A percentile compares a stretch with the other conserved stretches of the same genome.
Conservation (phyloP, 768 basidiomycete species). For the Candolleomyces efflorescens region DNA sequence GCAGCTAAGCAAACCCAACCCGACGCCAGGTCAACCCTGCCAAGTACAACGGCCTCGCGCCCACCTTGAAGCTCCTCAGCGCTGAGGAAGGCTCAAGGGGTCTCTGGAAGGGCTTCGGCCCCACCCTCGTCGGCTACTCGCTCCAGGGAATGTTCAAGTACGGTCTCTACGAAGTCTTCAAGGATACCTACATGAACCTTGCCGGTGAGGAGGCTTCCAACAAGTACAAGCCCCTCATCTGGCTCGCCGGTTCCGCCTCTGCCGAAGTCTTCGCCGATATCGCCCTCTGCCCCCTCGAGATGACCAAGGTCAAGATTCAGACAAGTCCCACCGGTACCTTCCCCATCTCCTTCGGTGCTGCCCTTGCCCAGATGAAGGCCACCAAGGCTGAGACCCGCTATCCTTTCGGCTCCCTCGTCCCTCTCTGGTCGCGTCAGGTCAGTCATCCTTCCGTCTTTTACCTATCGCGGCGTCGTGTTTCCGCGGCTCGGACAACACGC, state of each 20-base stretch:
- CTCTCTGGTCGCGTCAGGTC: constrained; percentile 87
- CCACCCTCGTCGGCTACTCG: constrained; percentile 91
- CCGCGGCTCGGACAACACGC: not conserved
- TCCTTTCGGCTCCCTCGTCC: constrained; percentile 82
- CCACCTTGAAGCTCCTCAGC: constrained; percentile 59
- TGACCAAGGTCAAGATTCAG: constrained; percentile 91
- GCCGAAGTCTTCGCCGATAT: constrained; percentile 96
- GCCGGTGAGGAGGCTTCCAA: constrained; percentile 77
- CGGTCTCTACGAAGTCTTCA: constrained; percentile 97
- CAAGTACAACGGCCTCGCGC: constrained; percentile 68
- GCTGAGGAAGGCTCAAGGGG: constrained; percentile 81
- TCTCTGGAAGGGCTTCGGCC: constrained; percentile 93
- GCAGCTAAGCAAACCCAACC: not conserved
- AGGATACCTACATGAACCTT: constrained; percentile 86
- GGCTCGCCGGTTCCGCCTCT: constrained; percentile 91
- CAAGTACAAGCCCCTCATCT: constrained; percentile 87
- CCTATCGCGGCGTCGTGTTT: too few species aligned
- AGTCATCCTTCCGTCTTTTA: not conserved
- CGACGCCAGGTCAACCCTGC: constrained; percentile 59
- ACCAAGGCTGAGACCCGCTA: constrained; percentile 70
- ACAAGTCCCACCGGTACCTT: constrained; percentile 72
- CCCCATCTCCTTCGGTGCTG: constrained; percentile 71
- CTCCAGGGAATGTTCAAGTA: constrained; percentile 98
- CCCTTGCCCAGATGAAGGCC: constrained; percentile 64
- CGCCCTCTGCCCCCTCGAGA: constrained; percentile 92